phyloP scores from a whole-genome alignment of 2,329 filamentous ascomycete genomes.

The Fusarium napiforme region DNA sequence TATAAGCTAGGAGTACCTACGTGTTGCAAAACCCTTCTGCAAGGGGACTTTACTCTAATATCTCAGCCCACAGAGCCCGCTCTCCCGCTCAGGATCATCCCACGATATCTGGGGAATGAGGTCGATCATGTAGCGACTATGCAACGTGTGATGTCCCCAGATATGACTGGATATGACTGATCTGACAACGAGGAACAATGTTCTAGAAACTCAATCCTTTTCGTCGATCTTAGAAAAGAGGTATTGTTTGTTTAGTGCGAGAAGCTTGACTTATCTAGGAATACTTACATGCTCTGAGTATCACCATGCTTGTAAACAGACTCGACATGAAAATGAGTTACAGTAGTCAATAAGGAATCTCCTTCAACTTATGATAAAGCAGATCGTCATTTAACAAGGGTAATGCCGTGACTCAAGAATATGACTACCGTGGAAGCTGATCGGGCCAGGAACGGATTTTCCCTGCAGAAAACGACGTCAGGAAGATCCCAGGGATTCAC shows the following conservation, averaged over 20 bases:
- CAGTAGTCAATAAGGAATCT: not conserved
- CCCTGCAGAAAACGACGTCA: not conserved
- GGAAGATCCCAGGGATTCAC: not conserved
- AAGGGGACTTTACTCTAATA: not conserved
- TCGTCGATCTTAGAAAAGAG: not conserved
- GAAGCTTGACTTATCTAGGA: not conserved
- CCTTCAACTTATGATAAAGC: not conserved
- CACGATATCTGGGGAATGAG: not conserved
- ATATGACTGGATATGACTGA: not conserved
- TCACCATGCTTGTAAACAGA: not conserved
- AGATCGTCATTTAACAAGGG: not conserved
- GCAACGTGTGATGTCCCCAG: not conserved
- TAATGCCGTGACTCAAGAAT: not conserved
- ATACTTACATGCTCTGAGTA: not conserved
- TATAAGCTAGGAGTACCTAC: not conserved
- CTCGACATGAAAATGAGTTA: not conserved
- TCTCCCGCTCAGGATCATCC: not conserved
- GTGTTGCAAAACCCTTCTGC: not conserved
- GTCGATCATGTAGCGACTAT: not conserved
- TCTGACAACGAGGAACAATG: not conserved
- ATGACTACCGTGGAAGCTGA: not conserved
- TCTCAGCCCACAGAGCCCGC: not conserved
- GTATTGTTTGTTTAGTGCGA: not conserved
- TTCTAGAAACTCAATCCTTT: not conserved
- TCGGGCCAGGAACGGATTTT: too few relatives aligned